These are phyloP conservation scores for Cutaneotrichosporon spelunceum DNA, from an alignment of 1,284 basidiomycete genomes.

Conservation along the genomic window DNA sequence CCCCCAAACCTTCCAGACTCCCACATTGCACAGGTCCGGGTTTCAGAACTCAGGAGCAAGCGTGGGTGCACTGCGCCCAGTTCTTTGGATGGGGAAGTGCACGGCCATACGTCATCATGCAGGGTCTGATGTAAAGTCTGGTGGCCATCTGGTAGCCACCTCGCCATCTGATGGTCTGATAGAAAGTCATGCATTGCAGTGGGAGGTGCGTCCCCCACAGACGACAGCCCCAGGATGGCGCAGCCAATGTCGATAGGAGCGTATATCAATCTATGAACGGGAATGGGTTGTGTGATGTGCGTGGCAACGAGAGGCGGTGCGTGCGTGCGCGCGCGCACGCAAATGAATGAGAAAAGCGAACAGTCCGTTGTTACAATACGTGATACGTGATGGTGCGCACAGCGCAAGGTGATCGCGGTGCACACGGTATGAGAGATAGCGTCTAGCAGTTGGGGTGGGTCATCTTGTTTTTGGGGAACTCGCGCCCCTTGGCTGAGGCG, in stretches of 20 bases:
- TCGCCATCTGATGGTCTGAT: background rate
- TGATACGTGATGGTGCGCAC: slow-evolving; percentile 5
- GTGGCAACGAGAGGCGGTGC: background rate
- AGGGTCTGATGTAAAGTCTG: background rate
- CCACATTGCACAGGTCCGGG: background rate
- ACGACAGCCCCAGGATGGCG: background rate
- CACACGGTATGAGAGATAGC: background rate
- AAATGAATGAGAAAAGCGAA: background rate
- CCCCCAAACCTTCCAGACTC: background rate
- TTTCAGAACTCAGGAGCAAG: background rate
- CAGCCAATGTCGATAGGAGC: background rate
- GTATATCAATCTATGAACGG: slow-evolving; percentile 1
- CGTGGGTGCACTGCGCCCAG: background rate
- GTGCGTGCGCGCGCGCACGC: background rate
- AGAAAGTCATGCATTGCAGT: background rate
- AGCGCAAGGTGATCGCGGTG: background rate
- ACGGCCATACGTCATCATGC: background rate
- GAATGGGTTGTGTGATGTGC: slow-evolving; percentile 1
- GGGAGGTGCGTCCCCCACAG: background rate
- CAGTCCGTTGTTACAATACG: slow-evolving; percentile 10
- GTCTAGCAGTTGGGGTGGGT: background rate
- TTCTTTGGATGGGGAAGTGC: background rate
- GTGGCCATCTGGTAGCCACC: background rate
- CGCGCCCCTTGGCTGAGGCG: slow-evolving; percentile 3
- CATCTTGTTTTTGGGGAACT: slow-evolving; percentile 14